Evolutionary conservation across 371 early-diverging fungal genomes (phyloP).

Genomic region (Chytridium lagenaria): DNA sequence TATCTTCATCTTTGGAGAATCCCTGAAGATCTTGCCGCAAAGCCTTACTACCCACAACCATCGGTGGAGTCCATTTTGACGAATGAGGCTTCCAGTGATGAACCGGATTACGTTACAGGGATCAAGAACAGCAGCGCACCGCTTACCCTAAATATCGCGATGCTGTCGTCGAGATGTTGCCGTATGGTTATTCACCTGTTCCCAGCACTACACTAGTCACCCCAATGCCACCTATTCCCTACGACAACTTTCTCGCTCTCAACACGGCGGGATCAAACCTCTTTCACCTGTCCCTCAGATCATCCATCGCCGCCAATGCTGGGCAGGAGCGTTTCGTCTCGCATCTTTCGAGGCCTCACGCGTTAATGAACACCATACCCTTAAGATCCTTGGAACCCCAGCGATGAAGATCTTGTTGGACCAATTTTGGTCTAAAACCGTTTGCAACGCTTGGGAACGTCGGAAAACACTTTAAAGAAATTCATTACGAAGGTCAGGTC

Average conservation of each 20-base stretch:
- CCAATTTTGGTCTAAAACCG: slow-evolving; percentile 40
- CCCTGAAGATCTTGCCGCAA: slow-evolving; percentile 42
- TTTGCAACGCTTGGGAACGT: slow-evolving; percentile 34
- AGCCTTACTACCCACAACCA: slow-evolving; percentile 41
- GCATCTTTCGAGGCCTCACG: slow-evolving; percentile 46
- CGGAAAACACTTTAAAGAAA: slow-evolving; percentile 19
- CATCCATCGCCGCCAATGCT: slow-evolving; percentile 53
- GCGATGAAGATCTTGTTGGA: slow-evolving; percentile 35
- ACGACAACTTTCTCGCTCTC: slow-evolving; percentile 48
- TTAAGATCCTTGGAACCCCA: slow-evolving; percentile 37
- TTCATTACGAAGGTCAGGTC: slow-evolving; percentile 47
- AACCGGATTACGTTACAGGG: slow-evolving; percentile 27
- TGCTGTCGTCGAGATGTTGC: slow-evolving; percentile 45
- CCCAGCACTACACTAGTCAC: slow-evolving; percentile 11
- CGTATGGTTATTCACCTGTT: slow-evolving; percentile 30
- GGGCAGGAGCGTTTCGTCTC: slow-evolving; percentile 53
- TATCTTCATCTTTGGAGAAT: slow-evolving; percentile 41
- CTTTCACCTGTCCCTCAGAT: slow-evolving; percentile 40
- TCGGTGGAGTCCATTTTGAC: slow-evolving; percentile 42
- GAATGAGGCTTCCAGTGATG: slow-evolving; percentile 44
- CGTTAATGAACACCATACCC: slow-evolving; percentile 48
- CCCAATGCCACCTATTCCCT: slow-evolving; percentile 53
- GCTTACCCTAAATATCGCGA: slow-evolving; percentile 41
- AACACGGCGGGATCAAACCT: slow-evolving; percentile 48
- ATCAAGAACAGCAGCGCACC: slow-evolving; percentile 40